A percentile compares a stretch with the other conserved stretches of the same genome.
Conservation (phyloP, 257 asterid genomes). For the Solanum neorickii region DNA sequence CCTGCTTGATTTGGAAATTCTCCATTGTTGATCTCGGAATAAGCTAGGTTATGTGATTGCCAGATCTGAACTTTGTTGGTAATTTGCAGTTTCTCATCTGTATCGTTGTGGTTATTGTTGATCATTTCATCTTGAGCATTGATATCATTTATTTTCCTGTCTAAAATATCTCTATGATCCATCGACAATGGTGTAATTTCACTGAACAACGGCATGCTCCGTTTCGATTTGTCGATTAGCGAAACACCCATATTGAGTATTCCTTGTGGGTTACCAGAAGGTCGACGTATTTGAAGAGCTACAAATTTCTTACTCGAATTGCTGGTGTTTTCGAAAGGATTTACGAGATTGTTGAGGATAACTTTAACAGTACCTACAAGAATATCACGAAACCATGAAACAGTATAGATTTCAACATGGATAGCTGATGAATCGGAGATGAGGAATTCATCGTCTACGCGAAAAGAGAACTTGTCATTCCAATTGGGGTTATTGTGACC, state of each 20-base stretch:
- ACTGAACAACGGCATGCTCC: conserved; percentile 26
- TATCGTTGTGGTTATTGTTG: not conserved
- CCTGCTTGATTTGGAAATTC: conserved; percentile 27
- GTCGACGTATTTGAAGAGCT: conserved; percentile 57
- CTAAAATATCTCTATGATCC: not conserved
- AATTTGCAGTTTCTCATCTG: not conserved
- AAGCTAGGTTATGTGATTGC: conserved; percentile 29
- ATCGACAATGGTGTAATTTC: not conserved
- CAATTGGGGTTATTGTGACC: conserved; percentile 51
- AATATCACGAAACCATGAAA: conserved; percentile 56
- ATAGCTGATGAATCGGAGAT: conserved; percentile 23
- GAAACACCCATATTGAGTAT: conserved; percentile 72
- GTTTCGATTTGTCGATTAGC: conserved; percentile 29
- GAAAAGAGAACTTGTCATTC: conserved; percentile 60
- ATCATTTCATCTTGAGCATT: not conserved
- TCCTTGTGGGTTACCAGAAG: conserved; percentile 73
- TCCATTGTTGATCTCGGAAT: conserved; percentile 13
- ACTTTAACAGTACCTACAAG: conserved; percentile 49
- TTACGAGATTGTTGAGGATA: conserved; percentile 28
- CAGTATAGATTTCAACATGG: conserved; percentile 44
- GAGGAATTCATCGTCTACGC: conserved; percentile 31
- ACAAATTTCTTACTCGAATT: conserved; percentile 23
- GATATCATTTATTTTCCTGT: not conserved
- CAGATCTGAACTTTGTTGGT: conserved; percentile 27
- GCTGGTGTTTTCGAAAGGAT: not conserved